phyloP scores from a whole-genome alignment of 2,329 filamentous ascomycete genomes.

The Alternaria tenuissima region DNA sequence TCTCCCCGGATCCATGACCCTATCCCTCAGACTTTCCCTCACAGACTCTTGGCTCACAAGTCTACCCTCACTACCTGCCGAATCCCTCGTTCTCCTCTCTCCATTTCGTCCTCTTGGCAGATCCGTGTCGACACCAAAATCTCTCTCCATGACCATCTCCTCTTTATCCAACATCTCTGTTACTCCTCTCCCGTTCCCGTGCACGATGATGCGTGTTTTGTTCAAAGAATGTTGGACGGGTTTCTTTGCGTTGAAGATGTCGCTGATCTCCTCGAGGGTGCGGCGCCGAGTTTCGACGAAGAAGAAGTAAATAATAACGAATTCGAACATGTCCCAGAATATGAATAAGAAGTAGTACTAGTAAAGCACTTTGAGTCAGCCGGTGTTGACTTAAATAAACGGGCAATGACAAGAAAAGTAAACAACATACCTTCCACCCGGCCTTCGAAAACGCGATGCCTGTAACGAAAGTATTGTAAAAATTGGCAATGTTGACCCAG shows the following conservation, averaged over 20 bases:
- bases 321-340: conserved; percentile 54
- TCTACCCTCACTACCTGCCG: conserved; percentile 12
- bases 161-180: conserved; percentile 46
- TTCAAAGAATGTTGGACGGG: conserved; percentile 50
- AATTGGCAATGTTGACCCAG: conserved; percentile 55
- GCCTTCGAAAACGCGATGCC: conserved; percentile 51
- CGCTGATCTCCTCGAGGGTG: conserved; percentile 57
- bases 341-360: conserved; percentile 53
- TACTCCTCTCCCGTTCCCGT: conserved; percentile 39
- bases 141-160: conserved; percentile 14
- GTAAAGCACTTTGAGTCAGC: background rate
- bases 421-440: conserved; percentile 46
- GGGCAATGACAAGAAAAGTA: background rate
- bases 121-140: conserved; percentile 9
- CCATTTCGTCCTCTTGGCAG: conserved; percentile 1
- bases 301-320: conserved; percentile 50
- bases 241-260: conserved; percentile 53
- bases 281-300: conserved; percentile 50
- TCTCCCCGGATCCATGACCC: conserved; percentile 11
- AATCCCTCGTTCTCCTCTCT: conserved; percentile 16
- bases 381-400: background rate
- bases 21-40: conserved; percentile 14
- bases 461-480: conserved; percentile 58
- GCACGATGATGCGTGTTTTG: conserved; percentile 43
- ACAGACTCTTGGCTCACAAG: conserved; percentile 2